A percentile compares a stretch with the other conserved stretches of the same genome.
phyloP scores from a whole-genome alignment of 2,329 filamentous ascomycete genomes.

The Penicillium brevicompactum region DNA sequence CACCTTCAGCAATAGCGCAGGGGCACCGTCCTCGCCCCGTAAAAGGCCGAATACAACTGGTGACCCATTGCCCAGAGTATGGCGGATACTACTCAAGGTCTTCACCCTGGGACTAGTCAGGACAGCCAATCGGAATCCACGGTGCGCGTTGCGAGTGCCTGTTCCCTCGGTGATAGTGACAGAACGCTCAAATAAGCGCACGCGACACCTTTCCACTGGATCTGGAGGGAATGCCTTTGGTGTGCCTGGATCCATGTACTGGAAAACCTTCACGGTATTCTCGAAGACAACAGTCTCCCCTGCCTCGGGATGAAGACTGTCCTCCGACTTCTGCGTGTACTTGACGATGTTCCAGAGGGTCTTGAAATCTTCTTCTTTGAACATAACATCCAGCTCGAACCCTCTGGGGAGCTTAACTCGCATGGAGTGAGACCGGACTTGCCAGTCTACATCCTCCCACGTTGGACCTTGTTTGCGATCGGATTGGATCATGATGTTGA shows the following conservation, averaged over 20 bases:
- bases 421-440: constrained; percentile 65
- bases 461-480: constrained; percentile 69
- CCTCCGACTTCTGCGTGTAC: constrained; percentile 75
- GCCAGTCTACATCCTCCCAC: constrained; percentile 85
- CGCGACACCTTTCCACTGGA: constrained; percentile 68
- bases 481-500: constrained; percentile 73
- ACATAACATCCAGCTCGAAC: constrained; percentile 71
- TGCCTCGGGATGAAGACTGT: constrained; percentile 66
- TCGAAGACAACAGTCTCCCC: constrained; percentile 73
- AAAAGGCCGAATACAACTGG: constrained; percentile 79
- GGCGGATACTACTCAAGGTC: constrained; percentile 74
- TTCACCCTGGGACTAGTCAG: constrained; percentile 77
- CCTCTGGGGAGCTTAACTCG: constrained; percentile 73
- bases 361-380: constrained; percentile 75
- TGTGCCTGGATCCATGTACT: constrained; percentile 76
- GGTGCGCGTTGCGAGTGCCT: constrained; percentile 71
- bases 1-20: constrained; percentile 71
- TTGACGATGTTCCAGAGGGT: constrained; percentile 82
- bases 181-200: constrained; percentile 74
- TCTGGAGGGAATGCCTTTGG: constrained; percentile 77
- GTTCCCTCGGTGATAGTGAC: constrained; percentile 70
- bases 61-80: constrained; percentile 64
- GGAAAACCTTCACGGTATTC: constrained; percentile 70
- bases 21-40: constrained; percentile 68
- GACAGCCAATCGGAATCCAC: constrained; percentile 76